These are phyloP conservation scores for Stropharia rugosoannulata DNA, from an alignment of 768 basidiomycete genomes.

Conservation along the genomic window DNA sequence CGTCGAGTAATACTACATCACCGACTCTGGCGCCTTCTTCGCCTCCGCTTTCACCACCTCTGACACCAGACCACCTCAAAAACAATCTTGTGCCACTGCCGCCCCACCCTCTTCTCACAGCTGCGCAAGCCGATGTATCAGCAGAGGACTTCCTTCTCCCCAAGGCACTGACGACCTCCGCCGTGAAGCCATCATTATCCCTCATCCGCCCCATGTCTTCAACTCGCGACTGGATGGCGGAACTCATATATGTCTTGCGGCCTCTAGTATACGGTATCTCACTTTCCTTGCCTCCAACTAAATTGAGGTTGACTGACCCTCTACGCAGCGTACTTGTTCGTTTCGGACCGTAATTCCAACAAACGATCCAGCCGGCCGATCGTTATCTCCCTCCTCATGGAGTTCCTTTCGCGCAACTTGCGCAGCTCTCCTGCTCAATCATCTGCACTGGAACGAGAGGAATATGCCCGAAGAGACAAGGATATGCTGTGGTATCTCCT, in stretches of 20 bases:
- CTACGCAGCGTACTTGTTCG: constrained; percentile 39
- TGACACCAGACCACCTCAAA: constrained; percentile 77
- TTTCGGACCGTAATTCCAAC: constrained; percentile 30
- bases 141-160: constrained; percentile 83
- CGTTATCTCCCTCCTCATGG: constrained; percentile 61
- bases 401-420: constrained; percentile 72
- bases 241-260: constrained; percentile 67
- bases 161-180: constrained; percentile 71
- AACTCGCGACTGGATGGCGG: constrained; percentile 73
- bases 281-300: constrained; percentile 2
- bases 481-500: constrained; percentile 84
- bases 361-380: constrained; percentile 61
- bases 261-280: constrained; percentile 75
- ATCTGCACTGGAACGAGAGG: constrained; percentile 64
- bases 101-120: constrained; percentile 58
- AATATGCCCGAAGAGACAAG: constrained; percentile 81
- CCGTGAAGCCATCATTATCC: constrained; percentile 69
- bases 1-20: constrained; percentile 51
- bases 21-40: constrained; percentile 63
- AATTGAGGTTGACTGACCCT: constrained; percentile 4
- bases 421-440: constrained; percentile 66
- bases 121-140: constrained; percentile 52
- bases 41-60: constrained; percentile 50
- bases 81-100: constrained; percentile 74
- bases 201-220: constrained; percentile 61